phyloP scores from a whole-genome alignment of 768 basidiomycete species.

The Russula sp. region DNA sequence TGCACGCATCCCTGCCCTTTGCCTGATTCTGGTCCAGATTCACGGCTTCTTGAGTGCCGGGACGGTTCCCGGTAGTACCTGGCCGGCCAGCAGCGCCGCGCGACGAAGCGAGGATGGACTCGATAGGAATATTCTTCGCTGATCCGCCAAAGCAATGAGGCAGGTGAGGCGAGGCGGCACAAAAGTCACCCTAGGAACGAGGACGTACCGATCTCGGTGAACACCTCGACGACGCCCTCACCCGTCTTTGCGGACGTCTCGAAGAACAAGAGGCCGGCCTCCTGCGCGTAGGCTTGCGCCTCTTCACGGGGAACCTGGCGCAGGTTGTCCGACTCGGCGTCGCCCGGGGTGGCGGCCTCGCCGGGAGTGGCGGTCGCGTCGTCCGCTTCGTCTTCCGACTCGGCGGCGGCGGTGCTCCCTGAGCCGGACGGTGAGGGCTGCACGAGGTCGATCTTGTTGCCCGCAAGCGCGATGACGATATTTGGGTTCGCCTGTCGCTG shows the following conservation, averaged over 20 bases:
- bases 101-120: conserved; percentile 84
- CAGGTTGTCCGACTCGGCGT: conserved; percentile 58
- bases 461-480: conserved; percentile 96
- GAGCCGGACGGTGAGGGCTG: conserved; percentile 51
- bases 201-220: conserved; percentile 89
- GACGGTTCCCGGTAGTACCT: conserved; percentile 47
- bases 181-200: neutral
- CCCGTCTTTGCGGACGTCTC: conserved; percentile 98
- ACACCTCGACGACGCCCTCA: conserved; percentile 90
- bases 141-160: neutral
- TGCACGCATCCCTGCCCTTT: conserved; percentile 73
- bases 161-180: neutral
- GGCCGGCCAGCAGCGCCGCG: conserved; percentile 59
- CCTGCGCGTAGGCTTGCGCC: conserved; percentile 92
- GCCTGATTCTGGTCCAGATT: conserved; percentile 60
- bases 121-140: conserved; percentile 89
- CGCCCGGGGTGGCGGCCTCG: conserved; percentile 44
- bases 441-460: conserved; percentile 94
- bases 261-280: conserved; percentile 91
- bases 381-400: conserved; percentile 84
- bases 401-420: conserved; percentile 40
- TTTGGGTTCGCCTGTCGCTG: conserved; percentile 99
- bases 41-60: conserved; percentile 49
- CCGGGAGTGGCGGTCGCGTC: conserved; percentile 88
- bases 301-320: conserved; percentile 92